Conservation (phyloP, 2,329 filamentous ascomycete species). For the Nemania bipapillata region DNA sequence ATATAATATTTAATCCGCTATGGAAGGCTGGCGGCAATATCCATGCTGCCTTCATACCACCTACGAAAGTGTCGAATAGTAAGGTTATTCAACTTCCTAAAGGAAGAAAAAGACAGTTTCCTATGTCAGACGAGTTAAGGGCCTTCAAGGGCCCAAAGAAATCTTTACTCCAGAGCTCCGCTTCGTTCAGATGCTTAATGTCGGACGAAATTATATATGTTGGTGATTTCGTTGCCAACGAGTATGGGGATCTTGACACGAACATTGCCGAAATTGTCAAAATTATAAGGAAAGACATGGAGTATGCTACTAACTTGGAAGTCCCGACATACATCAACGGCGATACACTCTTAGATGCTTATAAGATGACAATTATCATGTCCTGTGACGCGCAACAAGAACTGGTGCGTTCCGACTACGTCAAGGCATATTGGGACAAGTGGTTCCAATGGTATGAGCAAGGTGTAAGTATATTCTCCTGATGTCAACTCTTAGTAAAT, state of each 20-base stretch:
- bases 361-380: conserved; percentile 37
- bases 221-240: conserved; percentile 31
- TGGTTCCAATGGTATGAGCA: conserved; percentile 33
- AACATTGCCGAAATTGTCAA: conserved; percentile 26
- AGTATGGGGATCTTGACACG: not conserved
- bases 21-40: conserved; percentile 31
- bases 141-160: conserved; percentile 37
- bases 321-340: conserved; percentile 29
- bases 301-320: conserved; percentile 5
- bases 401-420: conserved; percentile 22
- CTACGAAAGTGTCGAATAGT: not conserved
- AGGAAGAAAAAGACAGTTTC: conserved; percentile 21
- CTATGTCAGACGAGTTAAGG: conserved; percentile 32
- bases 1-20: conserved; percentile 19
- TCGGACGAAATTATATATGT: conserved; percentile 43
- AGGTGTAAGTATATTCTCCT: conserved; percentile 22
- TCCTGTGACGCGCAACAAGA: conserved; percentile 31
- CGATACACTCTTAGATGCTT: conserved; percentile 28
- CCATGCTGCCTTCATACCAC: conserved; percentile 13
- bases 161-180: conserved; percentile 42
- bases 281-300: conserved; percentile 26
- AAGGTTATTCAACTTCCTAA: conserved; percentile 29
- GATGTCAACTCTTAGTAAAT: not conserved
- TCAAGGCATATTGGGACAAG: conserved; percentile 28
- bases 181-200: conserved; percentile 41